Percentiles rank a stretch among this genome's conserved stretches.
Evolutionary conservation across 306 rosid species (phyloP).

Genomic region (Begonia masoniana): DNA sequence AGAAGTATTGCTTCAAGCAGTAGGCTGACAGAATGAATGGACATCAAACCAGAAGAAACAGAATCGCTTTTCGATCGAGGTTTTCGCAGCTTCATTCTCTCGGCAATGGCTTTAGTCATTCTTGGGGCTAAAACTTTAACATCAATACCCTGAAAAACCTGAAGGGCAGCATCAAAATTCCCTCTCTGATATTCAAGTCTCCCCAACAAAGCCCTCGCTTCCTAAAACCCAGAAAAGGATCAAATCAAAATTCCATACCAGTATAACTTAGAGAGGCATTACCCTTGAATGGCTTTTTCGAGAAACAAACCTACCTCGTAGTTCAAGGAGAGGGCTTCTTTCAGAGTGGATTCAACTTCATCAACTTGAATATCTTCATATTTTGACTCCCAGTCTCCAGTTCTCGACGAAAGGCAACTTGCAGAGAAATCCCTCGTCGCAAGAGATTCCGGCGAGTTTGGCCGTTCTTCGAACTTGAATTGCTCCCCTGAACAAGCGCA

Average conservation of each 20-base stretch:
- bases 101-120: conserved; percentile 61
- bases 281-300: too few species aligned
- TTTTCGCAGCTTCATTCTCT: conserved; percentile 44
- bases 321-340: conserved; percentile 81
- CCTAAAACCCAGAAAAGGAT: conserved; percentile 25
- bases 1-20: conserved; percentile 86
- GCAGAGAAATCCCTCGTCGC: conserved; percentile 97
- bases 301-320: conserved; percentile 51
- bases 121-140: conserved; percentile 44
- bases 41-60: conserved; percentile 48
- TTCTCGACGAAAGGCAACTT: conserved; percentile 78
- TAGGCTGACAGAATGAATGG: conserved; percentile 90
- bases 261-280: too few species aligned
- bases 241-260: not conserved
- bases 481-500: conserved; percentile 97
- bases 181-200: conserved; percentile 93
- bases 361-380: conserved; percentile 75
- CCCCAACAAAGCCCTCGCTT: conserved; percentile 92
- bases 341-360: conserved; percentile 84
- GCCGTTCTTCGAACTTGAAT: conserved; percentile 85
- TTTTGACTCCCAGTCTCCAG: conserved; percentile 75
- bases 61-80: conserved; percentile 37
- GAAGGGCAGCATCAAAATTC: conserved; percentile 77
- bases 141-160: conserved; percentile 88
- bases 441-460: conserved; percentile 84